A percentile compares a stretch with the other conserved stretches of the same genome.
phyloP scores from a whole-genome alignment of 352 stramenopile species.

The Phytophthora constricta region DNA sequence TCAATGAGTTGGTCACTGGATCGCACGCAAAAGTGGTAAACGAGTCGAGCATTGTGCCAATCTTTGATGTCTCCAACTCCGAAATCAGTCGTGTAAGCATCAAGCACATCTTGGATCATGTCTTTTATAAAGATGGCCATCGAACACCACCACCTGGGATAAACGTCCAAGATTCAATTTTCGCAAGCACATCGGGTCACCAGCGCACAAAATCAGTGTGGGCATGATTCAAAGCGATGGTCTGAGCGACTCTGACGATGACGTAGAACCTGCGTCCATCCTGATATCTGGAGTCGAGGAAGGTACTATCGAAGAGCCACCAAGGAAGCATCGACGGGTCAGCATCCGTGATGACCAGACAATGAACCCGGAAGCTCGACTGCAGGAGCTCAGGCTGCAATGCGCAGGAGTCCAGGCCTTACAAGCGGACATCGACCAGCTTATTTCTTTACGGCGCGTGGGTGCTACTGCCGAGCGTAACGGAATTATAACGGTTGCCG shows the following conservation, averaged over 20 bases:
- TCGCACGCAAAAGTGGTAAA: neutral
- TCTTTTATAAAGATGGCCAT: neutral
- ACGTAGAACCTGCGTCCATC: neutral
- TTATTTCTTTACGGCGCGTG: neutral
- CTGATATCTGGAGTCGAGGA: neutral
- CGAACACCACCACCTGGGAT: neutral
- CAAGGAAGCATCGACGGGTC: neutral
- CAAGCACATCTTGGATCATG: too few relatives aligned
- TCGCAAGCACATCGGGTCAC: neutral
- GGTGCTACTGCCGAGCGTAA: neutral
- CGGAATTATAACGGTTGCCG: neutral
- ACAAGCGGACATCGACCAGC: neutral
- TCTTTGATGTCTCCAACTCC: neutral
- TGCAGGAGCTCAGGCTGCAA: neutral
- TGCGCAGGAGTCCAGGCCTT: neutral
- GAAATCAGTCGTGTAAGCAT: neutral
- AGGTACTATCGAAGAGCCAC: neutral
- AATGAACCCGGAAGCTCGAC: neutral
- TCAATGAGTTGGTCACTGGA: neutral
- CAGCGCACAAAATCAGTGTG: neutral
- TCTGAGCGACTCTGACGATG: neutral
- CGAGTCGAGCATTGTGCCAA: neutral
- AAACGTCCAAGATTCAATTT: neutral
- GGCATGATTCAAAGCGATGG: neutral
- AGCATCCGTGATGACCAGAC: neutral